Base-by-base conservation (phyloP, 768 basidiomycete genomes). In the Botryobasidium botryosum region DNA sequence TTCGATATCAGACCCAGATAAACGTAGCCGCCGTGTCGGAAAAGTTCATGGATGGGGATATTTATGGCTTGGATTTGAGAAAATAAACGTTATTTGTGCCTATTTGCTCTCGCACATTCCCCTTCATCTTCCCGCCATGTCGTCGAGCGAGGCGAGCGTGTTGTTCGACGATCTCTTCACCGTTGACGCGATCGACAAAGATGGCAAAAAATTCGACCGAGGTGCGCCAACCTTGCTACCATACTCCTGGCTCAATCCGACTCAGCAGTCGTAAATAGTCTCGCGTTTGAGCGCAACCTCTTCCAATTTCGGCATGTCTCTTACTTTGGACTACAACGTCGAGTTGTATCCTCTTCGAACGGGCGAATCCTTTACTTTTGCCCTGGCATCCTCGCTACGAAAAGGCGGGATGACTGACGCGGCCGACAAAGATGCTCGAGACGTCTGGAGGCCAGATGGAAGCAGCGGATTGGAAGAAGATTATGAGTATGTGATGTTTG, bases 401-500 rank as follows among this genome's bases (percentile, higher is more conserved):
- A 72, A 72, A 24, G 70, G 69, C 6, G 61, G 44, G 81, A 75
- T 44, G 68, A 65, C 71, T 7, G 75, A 75, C 33, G 57, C 61
- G 23, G 73, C 75, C 20, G 81, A 83, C 54, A 76, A 83, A 59
- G 57, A 53, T 29, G 81, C 84, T 52, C 64, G 77, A 45, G 70
- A 82, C 56, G 72, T 79, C 15, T 88, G 85, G 85, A 64, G 85
- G 56, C 85, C 85, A 41, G 84, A 85, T 56, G 85, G 73, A 12
- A 71, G 68, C 52, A 69, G 72, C 57, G 91, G 78, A 8, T 59
- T 99, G 23, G 92, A 96, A 51, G 82, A 88, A 47, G 90, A 97
- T 52, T 99, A 88, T 56, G 91, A 96, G 57, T 99, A 97, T 67
- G 92, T 99, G 52, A 96, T 96, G 90, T 90, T 86, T 59, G 92